Percentiles rank a stretch among this genome's conserved stretches.
phyloP scores from a whole-genome alignment of 2,329 filamentous ascomycete species.

The Epicoccum nigrum region DNA sequence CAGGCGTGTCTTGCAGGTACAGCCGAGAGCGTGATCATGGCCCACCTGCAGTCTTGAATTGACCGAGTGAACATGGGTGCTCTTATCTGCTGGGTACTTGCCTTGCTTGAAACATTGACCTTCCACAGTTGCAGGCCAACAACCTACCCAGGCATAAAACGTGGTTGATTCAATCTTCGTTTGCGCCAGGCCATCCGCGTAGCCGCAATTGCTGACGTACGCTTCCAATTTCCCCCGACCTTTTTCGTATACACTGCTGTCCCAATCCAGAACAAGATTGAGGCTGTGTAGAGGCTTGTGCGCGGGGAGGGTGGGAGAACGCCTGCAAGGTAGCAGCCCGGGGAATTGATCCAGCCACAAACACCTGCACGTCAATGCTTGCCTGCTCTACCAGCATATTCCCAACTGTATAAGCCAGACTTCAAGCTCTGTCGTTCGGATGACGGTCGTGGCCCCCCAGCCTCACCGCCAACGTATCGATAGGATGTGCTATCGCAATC shows the following conservation, averaged over 20 bases:
- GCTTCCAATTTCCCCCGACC: slow-evolving; percentile 6
- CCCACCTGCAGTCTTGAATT: slow-evolving; percentile 1
- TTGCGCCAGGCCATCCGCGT: neutral
- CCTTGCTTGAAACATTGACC: neutral
- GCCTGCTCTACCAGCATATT: too few species aligned
- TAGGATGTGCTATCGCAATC: slow-evolving; percentile 12
- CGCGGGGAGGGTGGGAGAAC: slow-evolving; percentile 8
- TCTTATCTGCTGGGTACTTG: neutral
- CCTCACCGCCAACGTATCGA: neutral
- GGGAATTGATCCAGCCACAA: neutral
- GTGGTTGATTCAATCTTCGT: neutral
- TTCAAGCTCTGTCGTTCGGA: neutral
- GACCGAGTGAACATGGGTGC: too few species aligned
- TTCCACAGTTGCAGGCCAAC: neutral
- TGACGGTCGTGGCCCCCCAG: neutral
- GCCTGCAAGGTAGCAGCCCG: neutral
- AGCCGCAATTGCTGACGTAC: slow-evolving; percentile 11
- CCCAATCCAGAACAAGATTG: slow-evolving; percentile 10
- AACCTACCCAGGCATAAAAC: neutral
- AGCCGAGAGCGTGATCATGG: neutral
- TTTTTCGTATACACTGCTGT: neutral
- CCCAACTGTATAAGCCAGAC: too few species aligned
- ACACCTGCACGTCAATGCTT: neutral
- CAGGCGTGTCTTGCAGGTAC: slow-evolving; percentile 10
- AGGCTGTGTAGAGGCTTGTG: slow-evolving; percentile 19